phyloP scores from a whole-genome alignment of 2,329 filamentous ascomycete species.

The Parastagonospora avenae region DNA sequence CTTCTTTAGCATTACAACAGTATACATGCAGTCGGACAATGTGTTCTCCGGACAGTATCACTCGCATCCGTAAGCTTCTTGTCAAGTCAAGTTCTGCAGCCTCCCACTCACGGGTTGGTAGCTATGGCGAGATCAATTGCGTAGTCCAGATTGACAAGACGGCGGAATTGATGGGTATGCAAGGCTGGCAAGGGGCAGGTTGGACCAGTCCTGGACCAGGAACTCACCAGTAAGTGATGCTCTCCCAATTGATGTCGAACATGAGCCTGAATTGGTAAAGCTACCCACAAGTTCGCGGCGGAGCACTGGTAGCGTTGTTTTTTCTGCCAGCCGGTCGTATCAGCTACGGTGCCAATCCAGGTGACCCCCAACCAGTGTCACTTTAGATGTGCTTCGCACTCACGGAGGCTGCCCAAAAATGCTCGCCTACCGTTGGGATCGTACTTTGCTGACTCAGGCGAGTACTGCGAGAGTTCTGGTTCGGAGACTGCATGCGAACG shows the following conservation, averaged over 20 bases:
- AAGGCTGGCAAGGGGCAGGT: constrained; percentile 61
- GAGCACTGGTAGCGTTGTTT: constrained; percentile 59
- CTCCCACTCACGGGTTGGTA: too few species aligned
- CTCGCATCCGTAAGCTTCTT: constrained; percentile 49
- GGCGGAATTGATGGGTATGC: constrained; percentile 61
- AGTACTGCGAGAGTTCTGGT: too few species aligned
- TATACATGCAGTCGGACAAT: constrained; percentile 60
- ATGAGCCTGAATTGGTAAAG: constrained; percentile 9
- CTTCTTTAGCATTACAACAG: constrained; percentile 62
- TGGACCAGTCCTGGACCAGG: constrained; percentile 62
- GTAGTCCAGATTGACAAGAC: constrained; percentile 57
- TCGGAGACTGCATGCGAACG: too few species aligned
- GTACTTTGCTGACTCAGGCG: too few species aligned
- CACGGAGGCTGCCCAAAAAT: too few species aligned
- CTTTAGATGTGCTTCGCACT: constrained; percentile 1
- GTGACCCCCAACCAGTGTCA: constrained; percentile 47
- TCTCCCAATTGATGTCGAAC: neutral
- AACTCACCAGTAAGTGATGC: constrained; percentile 54
- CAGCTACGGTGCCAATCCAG: constrained; percentile 54
- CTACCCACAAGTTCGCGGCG: constrained; percentile 59
- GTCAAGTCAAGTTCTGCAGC: too few species aligned
- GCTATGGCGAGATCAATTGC: constrained; percentile 60
- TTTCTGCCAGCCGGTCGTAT: constrained; percentile 63
- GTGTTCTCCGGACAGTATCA: constrained; percentile 61
- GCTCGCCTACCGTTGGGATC: too few species aligned